Conservation (phyloP, 2,329 filamentous ascomycete genomes). For the Trichoderma sp. region DNA sequence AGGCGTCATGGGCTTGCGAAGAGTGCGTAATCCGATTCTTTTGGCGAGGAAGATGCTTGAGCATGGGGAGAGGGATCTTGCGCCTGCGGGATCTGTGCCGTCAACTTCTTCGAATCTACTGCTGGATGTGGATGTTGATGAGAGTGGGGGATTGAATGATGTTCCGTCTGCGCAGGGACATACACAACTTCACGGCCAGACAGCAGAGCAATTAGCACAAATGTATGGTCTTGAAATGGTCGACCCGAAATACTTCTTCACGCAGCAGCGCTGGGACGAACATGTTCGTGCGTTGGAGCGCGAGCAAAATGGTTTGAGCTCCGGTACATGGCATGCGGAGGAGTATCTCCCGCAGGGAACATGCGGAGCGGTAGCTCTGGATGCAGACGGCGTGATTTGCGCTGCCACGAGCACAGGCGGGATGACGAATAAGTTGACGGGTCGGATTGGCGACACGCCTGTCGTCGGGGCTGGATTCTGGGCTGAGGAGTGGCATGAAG, state of each 20-base stretch:
- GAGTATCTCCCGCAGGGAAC: slow-evolving; percentile 82
- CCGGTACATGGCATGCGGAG: slow-evolving; percentile 57
- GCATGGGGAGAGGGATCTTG: slow-evolving; percentile 62
- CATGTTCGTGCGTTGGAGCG: slow-evolving; percentile 62
- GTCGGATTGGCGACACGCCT: slow-evolving; percentile 83
- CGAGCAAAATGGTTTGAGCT: slow-evolving; percentile 43
- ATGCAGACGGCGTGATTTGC: slow-evolving; percentile 72
- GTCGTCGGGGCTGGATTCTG: slow-evolving; percentile 84
- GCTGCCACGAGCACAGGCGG: slow-evolving; percentile 71
- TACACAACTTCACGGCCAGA: slow-evolving; percentile 65
- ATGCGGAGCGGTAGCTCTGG: slow-evolving; percentile 78
- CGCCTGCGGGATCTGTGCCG: slow-evolving; percentile 33
- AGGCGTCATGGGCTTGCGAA: slow-evolving; percentile 70
- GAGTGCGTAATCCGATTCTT: slow-evolving; percentile 77
- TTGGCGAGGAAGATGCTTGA: slow-evolving; percentile 72
- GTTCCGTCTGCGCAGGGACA: slow-evolving; percentile 66
- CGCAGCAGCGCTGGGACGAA: slow-evolving; percentile 75
- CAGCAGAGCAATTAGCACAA: slow-evolving; percentile 68
- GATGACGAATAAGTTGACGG: slow-evolving; percentile 85
- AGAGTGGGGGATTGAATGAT: slow-evolving; percentile 38
- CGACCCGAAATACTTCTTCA: slow-evolving; percentile 74
- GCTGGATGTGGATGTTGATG: slow-evolving; percentile 26
- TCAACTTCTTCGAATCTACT: not conserved
- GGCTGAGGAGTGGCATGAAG: slow-evolving; percentile 77
- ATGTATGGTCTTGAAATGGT: slow-evolving; percentile 72